Conservation (phyloP, 768 basidiomycete genomes). For the Kwoniella mangroviensis region DNA sequence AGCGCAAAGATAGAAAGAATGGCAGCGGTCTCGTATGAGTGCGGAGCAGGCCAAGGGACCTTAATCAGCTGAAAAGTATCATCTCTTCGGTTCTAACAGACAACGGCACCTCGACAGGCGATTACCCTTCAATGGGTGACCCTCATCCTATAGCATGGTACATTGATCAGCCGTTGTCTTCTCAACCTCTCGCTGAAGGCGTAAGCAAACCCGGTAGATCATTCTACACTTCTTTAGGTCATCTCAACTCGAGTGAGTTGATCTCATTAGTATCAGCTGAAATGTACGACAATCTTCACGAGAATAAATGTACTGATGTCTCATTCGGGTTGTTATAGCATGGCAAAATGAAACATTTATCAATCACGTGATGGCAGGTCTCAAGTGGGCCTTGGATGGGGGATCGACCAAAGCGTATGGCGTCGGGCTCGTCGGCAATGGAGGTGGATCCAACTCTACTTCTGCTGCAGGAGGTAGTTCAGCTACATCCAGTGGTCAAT, state of each 20-base stretch:
- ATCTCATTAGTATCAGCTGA: constrained; percentile 34
- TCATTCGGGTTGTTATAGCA: constrained; percentile 20
- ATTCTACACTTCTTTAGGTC: constrained; percentile 82
- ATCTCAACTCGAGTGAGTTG: constrained; percentile 68
- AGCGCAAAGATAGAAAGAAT: background rate
- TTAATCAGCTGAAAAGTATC: too few relatives aligned
- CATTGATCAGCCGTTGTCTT: constrained; percentile 74
- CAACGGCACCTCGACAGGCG: constrained; percentile 57
- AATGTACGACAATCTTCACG: background rate
- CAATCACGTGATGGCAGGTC: constrained; percentile 73
- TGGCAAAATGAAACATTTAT: constrained; percentile 70
- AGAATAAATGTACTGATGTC: background rate
- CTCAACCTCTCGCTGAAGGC: constrained; percentile 58
- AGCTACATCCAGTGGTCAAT: background rate
- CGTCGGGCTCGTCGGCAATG: constrained; percentile 67
- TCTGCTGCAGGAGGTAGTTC: background rate
- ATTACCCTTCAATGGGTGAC: constrained; percentile 67
- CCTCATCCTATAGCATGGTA: constrained; percentile 89
- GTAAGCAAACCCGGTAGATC: constrained; percentile 68
- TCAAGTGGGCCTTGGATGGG: constrained; percentile 73
- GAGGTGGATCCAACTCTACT: constrained; percentile 6
- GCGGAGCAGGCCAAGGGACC: too few relatives aligned
- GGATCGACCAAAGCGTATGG: constrained; percentile 75
- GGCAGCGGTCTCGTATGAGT: too few relatives aligned
- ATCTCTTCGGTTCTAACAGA: constrained; percentile 26